phyloP scores from a whole-genome alignment of 2,329 filamentous ascomycete species.

The Fulvia fulva region DNA sequence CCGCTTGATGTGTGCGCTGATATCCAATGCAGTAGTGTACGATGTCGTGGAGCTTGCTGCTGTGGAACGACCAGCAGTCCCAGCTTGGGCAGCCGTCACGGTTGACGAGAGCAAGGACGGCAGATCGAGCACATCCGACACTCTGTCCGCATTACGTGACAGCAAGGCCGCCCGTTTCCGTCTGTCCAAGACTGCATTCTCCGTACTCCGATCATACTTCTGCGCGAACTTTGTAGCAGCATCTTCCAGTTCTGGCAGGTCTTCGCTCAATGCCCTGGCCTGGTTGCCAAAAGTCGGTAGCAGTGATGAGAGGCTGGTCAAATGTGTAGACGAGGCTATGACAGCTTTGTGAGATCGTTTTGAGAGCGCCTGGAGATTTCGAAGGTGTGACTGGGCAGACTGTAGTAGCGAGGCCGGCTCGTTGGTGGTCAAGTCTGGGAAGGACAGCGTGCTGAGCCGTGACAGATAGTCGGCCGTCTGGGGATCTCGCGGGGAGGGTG shows the following conservation, averaged over 20 bases:
- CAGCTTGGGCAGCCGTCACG: conserved; percentile 51
- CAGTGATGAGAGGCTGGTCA: conserved; percentile 67
- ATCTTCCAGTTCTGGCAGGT: conserved; percentile 73
- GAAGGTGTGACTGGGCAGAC: conserved; percentile 71
- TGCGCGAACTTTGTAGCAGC: conserved; percentile 76
- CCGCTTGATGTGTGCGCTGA: conserved; percentile 89
- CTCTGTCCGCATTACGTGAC: conserved; percentile 78
- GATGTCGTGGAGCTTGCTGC: conserved; percentile 51
- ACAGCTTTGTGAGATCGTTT: conserved; percentile 84
- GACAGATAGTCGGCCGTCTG: conserved; percentile 68
- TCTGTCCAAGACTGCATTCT: conserved; percentile 60
- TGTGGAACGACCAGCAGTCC: conserved; percentile 45
- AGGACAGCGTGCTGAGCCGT: conserved; percentile 70
- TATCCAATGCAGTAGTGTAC: conserved; percentile 83
- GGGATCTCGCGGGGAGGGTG: conserved; percentile 45
- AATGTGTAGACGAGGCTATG: conserved; percentile 73
- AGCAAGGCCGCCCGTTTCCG: conserved; percentile 78
- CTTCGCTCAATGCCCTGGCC: conserved; percentile 63
- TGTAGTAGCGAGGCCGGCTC: conserved; percentile 81
- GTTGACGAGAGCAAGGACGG: conserved; percentile 80
- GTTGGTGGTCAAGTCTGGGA: conserved; percentile 65
- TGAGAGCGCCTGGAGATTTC: conserved; percentile 81
- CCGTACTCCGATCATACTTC: conserved; percentile 70
- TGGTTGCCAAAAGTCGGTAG: conserved; percentile 67
- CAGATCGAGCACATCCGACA: conserved; percentile 87